Evolutionary conservation across 2,329 filamentous ascomycete genomes (phyloP), one percentile per base, ranked within the genome.

Genomic region (Raffaelea deltoideospora): DNA sequence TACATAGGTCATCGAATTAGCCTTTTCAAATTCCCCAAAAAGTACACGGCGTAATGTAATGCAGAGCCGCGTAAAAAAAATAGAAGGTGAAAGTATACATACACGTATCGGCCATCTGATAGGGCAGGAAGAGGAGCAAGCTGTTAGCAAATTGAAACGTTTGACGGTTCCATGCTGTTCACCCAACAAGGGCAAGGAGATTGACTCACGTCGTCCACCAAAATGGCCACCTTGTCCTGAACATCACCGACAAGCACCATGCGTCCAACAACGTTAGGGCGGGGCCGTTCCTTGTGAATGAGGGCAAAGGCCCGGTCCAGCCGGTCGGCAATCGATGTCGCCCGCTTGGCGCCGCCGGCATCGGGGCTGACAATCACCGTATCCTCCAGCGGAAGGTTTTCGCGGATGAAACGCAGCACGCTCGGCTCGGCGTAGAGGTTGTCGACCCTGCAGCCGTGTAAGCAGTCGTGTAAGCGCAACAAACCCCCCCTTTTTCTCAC

Each of bases 241-340:
- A 96, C 90, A 46, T 92, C 86, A 47, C 90, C 90, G 35, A 96
- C 88, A n/a, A 98, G 78, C 1, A 86, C 81, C 84, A 92, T 92
- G 48, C 81, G 76, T 8, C 78, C 83, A 39, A 90, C 83, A 53
- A 88, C 83, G 50, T 88, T 87, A 32, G 60, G 60, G 35, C 84
- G 76, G 6, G 86, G 81, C 40, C 87, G 82, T 61, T 95, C 88
- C 64, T 96, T 95, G 70, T 95, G 87, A 48, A 96, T 96, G 37
- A 96, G 73, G 9, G 88, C 88, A 56, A 96, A 95, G 42, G 78
- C 79, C 33, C 87, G 75, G 53, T 94, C 86, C 42, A 96, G 72
- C 34, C 84, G 79, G 57, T 95, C 88, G 39, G 88, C 88, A 46
- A 96, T 93, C 11, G 81, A 85, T 9, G 88, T 94, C 29, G 87